Percentiles rank a stretch among this genome's conserved stretches.
Evolutionary conservation across 2,329 filamentous ascomycete species (phyloP).

Genomic region (Fusarium coicis): DNA sequence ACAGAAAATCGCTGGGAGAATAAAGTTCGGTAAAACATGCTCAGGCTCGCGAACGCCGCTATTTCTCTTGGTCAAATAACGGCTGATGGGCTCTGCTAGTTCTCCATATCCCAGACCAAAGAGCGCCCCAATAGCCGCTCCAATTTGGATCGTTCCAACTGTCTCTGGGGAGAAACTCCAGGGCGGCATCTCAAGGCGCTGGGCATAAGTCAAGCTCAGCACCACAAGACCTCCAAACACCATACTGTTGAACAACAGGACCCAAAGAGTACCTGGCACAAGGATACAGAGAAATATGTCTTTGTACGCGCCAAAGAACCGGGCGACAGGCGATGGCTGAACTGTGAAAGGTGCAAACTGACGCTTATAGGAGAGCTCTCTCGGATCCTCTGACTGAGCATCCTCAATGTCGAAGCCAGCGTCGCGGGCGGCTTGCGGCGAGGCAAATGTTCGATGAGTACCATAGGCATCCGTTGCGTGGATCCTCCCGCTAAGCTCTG

Average conservation of each 20-base stretch:
- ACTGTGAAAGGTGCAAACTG: not conserved
- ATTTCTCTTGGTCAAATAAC: not conserved
- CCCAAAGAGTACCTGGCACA: not conserved
- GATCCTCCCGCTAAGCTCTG: not conserved
- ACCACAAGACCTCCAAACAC: not conserved
- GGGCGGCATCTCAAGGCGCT: not conserved
- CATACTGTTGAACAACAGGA: not conserved
- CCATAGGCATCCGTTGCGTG: not conserved
- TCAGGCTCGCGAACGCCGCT: not conserved
- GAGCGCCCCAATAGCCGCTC: not conserved
- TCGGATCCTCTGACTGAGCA: not conserved
- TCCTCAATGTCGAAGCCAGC: not conserved
- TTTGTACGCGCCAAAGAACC: not conserved
- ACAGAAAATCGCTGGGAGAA: not conserved
- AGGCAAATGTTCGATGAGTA: not conserved
- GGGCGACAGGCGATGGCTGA: not conserved
- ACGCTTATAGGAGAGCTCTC: not conserved
- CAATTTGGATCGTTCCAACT: not conserved
- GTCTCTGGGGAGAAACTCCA: not conserved
- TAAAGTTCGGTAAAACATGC: not conserved
- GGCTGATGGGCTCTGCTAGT: not conserved
- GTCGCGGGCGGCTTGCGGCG: fast-evolving
- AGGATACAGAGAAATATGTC: not conserved
- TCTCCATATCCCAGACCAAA: not conserved
- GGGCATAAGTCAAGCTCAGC: not conserved